phyloP scores from a whole-genome alignment of 495 filamentous ascomycete species.

The Aspergillus sparsus region DNA sequence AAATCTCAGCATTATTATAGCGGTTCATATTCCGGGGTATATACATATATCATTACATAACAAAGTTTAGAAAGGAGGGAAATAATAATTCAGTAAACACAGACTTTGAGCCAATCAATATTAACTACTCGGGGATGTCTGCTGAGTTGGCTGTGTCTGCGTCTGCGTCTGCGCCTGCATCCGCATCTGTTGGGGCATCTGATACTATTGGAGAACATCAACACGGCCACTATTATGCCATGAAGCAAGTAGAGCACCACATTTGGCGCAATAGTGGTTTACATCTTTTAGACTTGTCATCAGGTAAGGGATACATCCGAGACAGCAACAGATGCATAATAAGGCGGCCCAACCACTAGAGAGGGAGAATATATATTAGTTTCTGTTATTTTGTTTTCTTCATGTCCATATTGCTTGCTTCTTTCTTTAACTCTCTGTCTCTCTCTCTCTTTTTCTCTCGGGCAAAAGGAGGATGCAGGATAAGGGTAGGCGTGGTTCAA shows the following conservation, averaged over 20 bases:
- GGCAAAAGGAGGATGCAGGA: neutral
- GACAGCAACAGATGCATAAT: conserved; percentile 46
- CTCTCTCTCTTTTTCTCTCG: neutral
- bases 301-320: conserved; percentile 56
- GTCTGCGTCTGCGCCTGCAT: too few species aligned
- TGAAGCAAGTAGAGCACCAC: conserved; percentile 47
- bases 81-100: neutral
- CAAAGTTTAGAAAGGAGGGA: neutral
- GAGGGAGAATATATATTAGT: too few species aligned
- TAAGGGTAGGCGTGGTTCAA: neutral
- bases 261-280: conserved; percentile 53
- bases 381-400: too few species aligned
- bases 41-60: neutral
- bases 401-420: neutral
- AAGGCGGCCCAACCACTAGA: conserved; percentile 53
- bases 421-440: neutral
- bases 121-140: too few species aligned
- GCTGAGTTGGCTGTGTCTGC: too few species aligned
- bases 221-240: conserved; percentile 55
- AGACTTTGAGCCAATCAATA: too few species aligned
- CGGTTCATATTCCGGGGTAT: neutral
- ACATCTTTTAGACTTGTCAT: conserved; percentile 53
- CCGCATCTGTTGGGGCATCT: neutral
- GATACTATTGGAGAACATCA: conserved; percentile 38
- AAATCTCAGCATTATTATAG: neutral